Conservation (phyloP, 768 basidiomycete genomes). For the Coprinellus micaceus region DNA sequence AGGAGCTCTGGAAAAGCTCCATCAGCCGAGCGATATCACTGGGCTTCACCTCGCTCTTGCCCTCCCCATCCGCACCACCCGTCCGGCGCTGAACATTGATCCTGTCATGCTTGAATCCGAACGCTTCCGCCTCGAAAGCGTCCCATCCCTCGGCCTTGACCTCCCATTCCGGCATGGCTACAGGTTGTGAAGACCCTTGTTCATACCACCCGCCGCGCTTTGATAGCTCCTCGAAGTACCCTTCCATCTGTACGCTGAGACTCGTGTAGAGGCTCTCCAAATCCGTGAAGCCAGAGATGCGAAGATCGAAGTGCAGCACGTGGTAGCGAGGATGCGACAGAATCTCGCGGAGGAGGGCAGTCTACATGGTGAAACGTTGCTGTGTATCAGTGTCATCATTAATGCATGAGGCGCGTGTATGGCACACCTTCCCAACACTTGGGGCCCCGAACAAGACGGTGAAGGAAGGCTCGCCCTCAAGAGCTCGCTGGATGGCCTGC, state of each 20-base stretch:
- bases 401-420: background rate
- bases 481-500: slow-evolving; percentile 56
- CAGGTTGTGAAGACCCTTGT: slow-evolving; percentile 30
- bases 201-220: slow-evolving; percentile 58
- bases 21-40: slow-evolving; percentile 80
- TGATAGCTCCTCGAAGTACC: slow-evolving; percentile 68
- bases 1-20: slow-evolving; percentile 73
- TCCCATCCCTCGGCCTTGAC: slow-evolving; percentile 7
- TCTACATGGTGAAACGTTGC: slow-evolving; percentile 38
- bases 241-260: slow-evolving; percentile 77
- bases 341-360: slow-evolving; percentile 74
- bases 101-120: slow-evolving; percentile 61
- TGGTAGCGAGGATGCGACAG: slow-evolving; percentile 66
- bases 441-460: slow-evolving; percentile 79
- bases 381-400: slow-evolving; percentile 1
- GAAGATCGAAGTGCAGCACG: slow-evolving; percentile 80
- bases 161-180: slow-evolving; percentile 1
- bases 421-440: slow-evolving; percentile 69
- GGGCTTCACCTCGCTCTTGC: slow-evolving; percentile 54
- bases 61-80: slow-evolving; percentile 24
- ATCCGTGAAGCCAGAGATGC: slow-evolving; percentile 82
- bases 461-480: slow-evolving; percentile 73
- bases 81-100: slow-evolving; percentile 64
- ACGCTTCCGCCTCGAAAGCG: slow-evolving; percentile 5
- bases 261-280: slow-evolving; percentile 73